Evolutionary conservation across 331 rosid genomes (phyloP).

Genomic region (Cydonia oblonga): DNA sequence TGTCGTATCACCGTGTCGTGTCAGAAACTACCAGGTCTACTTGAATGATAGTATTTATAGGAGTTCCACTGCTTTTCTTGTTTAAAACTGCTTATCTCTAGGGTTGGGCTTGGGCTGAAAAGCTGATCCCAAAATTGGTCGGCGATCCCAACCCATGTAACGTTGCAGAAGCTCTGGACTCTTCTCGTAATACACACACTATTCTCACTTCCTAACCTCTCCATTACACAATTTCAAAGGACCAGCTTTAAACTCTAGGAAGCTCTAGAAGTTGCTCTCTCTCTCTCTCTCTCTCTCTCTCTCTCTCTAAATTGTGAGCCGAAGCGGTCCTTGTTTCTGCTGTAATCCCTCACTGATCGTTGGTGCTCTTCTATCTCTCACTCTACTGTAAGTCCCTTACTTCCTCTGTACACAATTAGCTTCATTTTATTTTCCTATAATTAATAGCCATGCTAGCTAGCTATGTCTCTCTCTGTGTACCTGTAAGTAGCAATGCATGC

Average conservation of each 20-base stretch:
- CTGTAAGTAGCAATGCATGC: not conserved
- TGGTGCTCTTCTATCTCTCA: not conserved
- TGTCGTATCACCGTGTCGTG: too few species aligned
- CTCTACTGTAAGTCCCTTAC: not conserved
- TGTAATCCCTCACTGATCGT: too few species aligned
- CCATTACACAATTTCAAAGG: not conserved
- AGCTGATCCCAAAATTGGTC: not conserved
- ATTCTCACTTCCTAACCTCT: not conserved
- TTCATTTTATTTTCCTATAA: not conserved
- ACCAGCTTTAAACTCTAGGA: conserved; percentile 9
- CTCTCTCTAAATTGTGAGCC: not conserved
- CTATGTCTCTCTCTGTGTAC: not conserved
- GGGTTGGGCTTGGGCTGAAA: not conserved
- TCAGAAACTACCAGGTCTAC: too few species aligned
- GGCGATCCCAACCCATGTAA: not conserved
- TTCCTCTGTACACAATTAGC: not conserved
- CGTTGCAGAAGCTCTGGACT: not conserved
- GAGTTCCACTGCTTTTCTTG: too few species aligned
- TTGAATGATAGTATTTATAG: too few species aligned
- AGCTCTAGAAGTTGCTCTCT: conserved; percentile 26
- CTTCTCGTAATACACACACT: not conserved
- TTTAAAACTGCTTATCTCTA: not conserved
- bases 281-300: not conserved
- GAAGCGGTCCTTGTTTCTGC: too few species aligned
- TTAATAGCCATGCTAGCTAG: not conserved